A percentile compares a stretch with the other conserved stretches of the same genome.
Conservation (phyloP, 2,329 filamentous ascomycete genomes). For the Aureobasidium sp. region DNA sequence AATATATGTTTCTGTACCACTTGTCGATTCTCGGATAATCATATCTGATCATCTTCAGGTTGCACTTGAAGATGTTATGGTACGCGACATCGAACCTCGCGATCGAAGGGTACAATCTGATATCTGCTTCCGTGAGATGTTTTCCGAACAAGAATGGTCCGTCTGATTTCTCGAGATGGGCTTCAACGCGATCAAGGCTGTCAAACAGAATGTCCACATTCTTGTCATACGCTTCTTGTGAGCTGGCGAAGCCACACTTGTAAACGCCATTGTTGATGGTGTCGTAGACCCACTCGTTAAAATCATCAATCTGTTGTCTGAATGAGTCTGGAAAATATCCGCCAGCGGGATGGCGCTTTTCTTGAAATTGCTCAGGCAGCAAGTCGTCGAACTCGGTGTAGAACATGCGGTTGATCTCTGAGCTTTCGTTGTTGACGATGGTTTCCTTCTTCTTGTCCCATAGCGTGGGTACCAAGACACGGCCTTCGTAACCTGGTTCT, state of each 20-base stretch:
- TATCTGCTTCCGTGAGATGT: constrained; percentile 70
- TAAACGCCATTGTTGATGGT: constrained; percentile 47
- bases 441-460: constrained; percentile 67
- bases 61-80: constrained; percentile 78
- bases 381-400: constrained; percentile 66
- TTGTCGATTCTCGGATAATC: constrained; percentile 45
- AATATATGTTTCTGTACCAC: constrained; percentile 41
- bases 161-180: constrained; percentile 50
- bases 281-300: constrained; percentile 73
- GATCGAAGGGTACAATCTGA: constrained; percentile 62
- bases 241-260: constrained; percentile 69
- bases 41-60: constrained; percentile 53
- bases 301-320: constrained; percentile 61
- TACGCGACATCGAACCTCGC: constrained; percentile 68
- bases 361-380: constrained; percentile 45
- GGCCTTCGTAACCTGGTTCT: constrained; percentile 57
- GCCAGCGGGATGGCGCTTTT: constrained; percentile 43
- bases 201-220: constrained; percentile 65
- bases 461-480: constrained; percentile 79
- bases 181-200: constrained; percentile 67
- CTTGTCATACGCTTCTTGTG: constrained; percentile 71
- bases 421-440: constrained; percentile 88
- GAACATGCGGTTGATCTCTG: constrained; percentile 88
- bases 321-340: constrained; percentile 61
- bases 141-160: constrained; percentile 67